These are phyloP conservation scores for Arthrobotrys sinensis DNA, from an alignment of 2,329 filamentous ascomycete genomes.

Conservation along the genomic window DNA sequence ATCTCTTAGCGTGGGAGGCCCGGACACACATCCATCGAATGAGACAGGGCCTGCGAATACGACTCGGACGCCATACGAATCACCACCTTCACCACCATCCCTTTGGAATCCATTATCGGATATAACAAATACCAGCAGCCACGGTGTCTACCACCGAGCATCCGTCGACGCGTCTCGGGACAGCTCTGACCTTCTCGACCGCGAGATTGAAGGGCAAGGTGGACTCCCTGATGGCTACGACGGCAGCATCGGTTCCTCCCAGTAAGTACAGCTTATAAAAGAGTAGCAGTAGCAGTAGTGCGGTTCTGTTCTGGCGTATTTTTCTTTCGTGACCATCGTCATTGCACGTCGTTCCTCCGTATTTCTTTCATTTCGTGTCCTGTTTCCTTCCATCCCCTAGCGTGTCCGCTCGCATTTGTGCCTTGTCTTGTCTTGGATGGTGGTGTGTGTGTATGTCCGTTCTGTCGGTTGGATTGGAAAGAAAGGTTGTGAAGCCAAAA, in stretches of 20 bases:
- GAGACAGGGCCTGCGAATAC: constrained; percentile 46
- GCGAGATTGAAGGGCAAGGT: constrained; percentile 47
- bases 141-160: constrained; percentile 29
- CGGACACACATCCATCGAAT: constrained; percentile 32
- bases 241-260: constrained; percentile 45
- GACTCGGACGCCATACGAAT: constrained; percentile 1
- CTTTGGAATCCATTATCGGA: neutral
- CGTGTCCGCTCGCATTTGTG: neutral
- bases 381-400: neutral
- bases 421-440: constrained; percentile 14
- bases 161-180: constrained; percentile 58
- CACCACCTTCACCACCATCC: neutral
- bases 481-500: constrained; percentile 27
- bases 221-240: constrained; percentile 56
- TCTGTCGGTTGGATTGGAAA: constrained; percentile 22
- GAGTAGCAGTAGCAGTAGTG: neutral
- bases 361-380: neutral
- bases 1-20: constrained; percentile 39
- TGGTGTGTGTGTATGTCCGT: neutral
- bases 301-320: neutral
- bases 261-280: constrained; percentile 36
- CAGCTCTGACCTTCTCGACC: constrained; percentile 41
- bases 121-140: constrained; percentile 24
- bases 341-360: neutral
- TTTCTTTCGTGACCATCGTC: neutral